Base-by-base conservation (phyloP, 495 filamentous ascomycete genomes). In the Sordaria brevicollis region DNA sequence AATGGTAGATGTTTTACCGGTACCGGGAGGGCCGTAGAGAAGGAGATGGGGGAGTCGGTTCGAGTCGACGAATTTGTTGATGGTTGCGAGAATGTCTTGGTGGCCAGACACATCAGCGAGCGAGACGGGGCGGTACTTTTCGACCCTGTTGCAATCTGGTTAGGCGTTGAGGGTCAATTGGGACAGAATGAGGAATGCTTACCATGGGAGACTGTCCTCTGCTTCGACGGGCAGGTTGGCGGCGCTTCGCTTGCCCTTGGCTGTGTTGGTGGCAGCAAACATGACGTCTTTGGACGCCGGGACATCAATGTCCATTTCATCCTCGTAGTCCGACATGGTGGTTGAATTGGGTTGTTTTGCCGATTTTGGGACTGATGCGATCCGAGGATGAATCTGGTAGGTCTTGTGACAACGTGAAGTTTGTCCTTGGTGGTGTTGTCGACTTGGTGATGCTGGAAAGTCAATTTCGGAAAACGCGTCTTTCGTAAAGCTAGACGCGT, bases 1-100 rank as follows among this genome's bases (percentile, higher is more conserved):
- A 74, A 99, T 91, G 0, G 96, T 99, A 8, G 93, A 97, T 1
- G 95, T 99, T 82, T 99, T 99, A 69, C 95, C 95, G 0, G 96
- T 99, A 65, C 95, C 95, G 2, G 95, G 95, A 1, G 95, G 96
- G 2, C 96, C 96, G 77, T 99, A 99, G 72, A 99, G 91, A 57
- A 99, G 92, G 49, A 99, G 92, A 84, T 99, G 95, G 19, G 95
- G 95, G 72, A 99, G 83, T 76, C 93, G 87, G 82, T 98, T 97
- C 37, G 90, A 83, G 73, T 97, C 93, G 76, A 99, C 89, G 74
- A 99, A 99, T 77, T 91, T 92, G 82, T 97, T 97, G 83, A 99
- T 96, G 6, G 95, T 99, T 1, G 93, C 89, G 65, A 99, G 86
- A 75, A 99, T 97, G 80, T 98, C 95, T 77, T 97, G 91, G 77